phyloP scores from a whole-genome alignment of 495 filamentous ascomycete genomes.

The Xylaria intraflava region DNA sequence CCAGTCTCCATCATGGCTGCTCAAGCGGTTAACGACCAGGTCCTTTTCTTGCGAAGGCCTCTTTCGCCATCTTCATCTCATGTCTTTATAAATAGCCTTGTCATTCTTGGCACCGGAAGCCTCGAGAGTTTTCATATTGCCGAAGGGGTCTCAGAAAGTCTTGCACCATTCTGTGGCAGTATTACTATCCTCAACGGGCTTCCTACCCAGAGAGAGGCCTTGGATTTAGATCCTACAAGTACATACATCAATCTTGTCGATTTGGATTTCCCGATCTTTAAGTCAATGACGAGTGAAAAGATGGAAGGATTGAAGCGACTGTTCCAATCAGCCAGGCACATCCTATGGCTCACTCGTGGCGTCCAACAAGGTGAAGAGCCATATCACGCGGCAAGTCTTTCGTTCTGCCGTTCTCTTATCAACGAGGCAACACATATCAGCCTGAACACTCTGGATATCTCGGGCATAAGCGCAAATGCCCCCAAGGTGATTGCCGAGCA shows the following conservation, averaged over 20 bases:
- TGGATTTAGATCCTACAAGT: slow-evolving; percentile 14
- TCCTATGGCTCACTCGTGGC: slow-evolving; percentile 39
- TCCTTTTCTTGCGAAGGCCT: slow-evolving; percentile 31
- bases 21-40: slow-evolving; percentile 44
- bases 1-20: slow-evolving; percentile 37
- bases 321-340: slow-evolving; percentile 29
- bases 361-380: slow-evolving; percentile 6
- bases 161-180: background rate
- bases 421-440: slow-evolving; percentile 20
- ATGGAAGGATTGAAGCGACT: slow-evolving; percentile 22
- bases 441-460: slow-evolving; percentile 28
- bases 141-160: background rate
- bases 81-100: slow-evolving; percentile 6
- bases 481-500: slow-evolving; percentile 7
- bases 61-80: slow-evolving; percentile 6
- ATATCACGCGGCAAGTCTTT: slow-evolving; percentile 14
- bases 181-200: background rate
- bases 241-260: slow-evolving; percentile 36
- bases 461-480: slow-evolving; percentile 2
- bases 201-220: slow-evolving; percentile 1
- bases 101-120: slow-evolving; percentile 14
- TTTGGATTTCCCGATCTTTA: slow-evolving; percentile 32
- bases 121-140: slow-evolving; percentile 1
- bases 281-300: slow-evolving; percentile 20
- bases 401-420: slow-evolving; percentile 6